Conservation (phyloP, 192 early-diverging fungal species). For the Gaertneriomyces semiglobifer region DNA sequence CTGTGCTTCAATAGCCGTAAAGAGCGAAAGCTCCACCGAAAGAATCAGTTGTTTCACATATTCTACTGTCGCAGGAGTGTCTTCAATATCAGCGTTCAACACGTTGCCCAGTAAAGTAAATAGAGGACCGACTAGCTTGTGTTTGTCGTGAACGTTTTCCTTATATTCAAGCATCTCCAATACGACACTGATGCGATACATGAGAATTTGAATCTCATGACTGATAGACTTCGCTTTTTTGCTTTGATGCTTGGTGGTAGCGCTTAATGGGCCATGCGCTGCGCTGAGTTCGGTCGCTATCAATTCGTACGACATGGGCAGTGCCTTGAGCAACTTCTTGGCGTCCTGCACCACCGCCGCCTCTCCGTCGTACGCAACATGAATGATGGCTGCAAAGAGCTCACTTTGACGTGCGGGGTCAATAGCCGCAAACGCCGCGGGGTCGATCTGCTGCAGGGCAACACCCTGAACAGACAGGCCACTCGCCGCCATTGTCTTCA, state of each 20-base stretch:
- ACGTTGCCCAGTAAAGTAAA: slow-evolving; percentile 70
- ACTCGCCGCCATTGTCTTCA: background rate
- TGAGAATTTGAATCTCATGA: slow-evolving; percentile 5
- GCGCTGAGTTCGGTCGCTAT: slow-evolving; percentile 13
- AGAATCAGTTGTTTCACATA: slow-evolving; percentile 87
- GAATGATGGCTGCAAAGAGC: slow-evolving; percentile 50
- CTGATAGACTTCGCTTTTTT: slow-evolving; percentile 25
- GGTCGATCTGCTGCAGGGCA: slow-evolving; percentile 18
- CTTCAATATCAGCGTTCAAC: slow-evolving; percentile 33
- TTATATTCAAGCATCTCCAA: slow-evolving; percentile 77
- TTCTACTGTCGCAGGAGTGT: slow-evolving; percentile 61
- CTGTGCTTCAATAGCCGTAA: slow-evolving; percentile 34
- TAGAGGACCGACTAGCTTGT: slow-evolving; percentile 61
- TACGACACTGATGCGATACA: slow-evolving; percentile 38
- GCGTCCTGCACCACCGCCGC: slow-evolving; percentile 27
- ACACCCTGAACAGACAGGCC: slow-evolving; percentile 6
- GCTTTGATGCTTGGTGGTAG: slow-evolving; percentile 7
- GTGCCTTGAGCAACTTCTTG: slow-evolving; percentile 51
- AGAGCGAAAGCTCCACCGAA: slow-evolving; percentile 43
- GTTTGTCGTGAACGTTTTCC: slow-evolving; percentile 41
- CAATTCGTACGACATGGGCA: slow-evolving; percentile 41
- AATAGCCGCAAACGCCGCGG: slow-evolving; percentile 29
- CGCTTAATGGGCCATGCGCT: slow-evolving; percentile 11
- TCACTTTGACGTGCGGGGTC: slow-evolving; percentile 38
- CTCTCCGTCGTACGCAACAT: slow-evolving; percentile 46